Evolutionary conservation across 768 basidiomycete genomes (phyloP), one percentile per base, ranked within the genome.

Genomic region (Nevesoporus exiguus): DNA sequence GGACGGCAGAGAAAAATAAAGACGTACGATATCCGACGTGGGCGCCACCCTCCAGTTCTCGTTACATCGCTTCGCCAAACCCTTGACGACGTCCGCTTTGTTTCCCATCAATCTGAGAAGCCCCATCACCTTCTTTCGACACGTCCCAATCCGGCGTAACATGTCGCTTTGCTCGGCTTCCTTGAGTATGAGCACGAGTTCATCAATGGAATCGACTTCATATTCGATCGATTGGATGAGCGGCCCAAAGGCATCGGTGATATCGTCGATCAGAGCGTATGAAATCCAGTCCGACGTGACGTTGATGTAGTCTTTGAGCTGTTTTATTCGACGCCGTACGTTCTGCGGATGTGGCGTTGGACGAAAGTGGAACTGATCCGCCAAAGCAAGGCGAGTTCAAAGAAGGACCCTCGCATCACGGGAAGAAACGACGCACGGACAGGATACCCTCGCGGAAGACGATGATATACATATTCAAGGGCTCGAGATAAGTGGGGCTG

Each of bases 211-310:
- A 73, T 99, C 97, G 72, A 99, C 97, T 73, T 99, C 97, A 62
- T 98, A 98, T 71, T 99, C 97, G 71, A 98, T 99, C 67, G 87
- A 86, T 71, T 98, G 97, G 64, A 99, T 98, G 54, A 99, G 81
- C 5, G 97, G 97, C 14, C 97, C 97, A 68, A 99, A 99, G 9
- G 94, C 96, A 67, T 99, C 97, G 45, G 97, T 98, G 70, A 99
- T 98, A 73, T 99, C 97, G 73, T 99, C 97, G 66, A 99, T 99
- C 55, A 99, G 82, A 10, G 97, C 97, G 64, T 99, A 99, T 5
- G 95, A 98, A 60, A 99, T 99, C 97, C 97, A 99, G 74, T 99
- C 97, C 4, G 95, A 96, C 9, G 97, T 98, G 65, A 98, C 97
- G 59, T 82, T 88, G 70, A 99, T 98, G 74, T 98, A 98, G 76